A percentile compares a stretch with the other conserved stretches of the same genome.
phyloP scores from a whole-genome alignment of 371 early-diverging fungal species.

The Haplosporangium sp. region DNA sequence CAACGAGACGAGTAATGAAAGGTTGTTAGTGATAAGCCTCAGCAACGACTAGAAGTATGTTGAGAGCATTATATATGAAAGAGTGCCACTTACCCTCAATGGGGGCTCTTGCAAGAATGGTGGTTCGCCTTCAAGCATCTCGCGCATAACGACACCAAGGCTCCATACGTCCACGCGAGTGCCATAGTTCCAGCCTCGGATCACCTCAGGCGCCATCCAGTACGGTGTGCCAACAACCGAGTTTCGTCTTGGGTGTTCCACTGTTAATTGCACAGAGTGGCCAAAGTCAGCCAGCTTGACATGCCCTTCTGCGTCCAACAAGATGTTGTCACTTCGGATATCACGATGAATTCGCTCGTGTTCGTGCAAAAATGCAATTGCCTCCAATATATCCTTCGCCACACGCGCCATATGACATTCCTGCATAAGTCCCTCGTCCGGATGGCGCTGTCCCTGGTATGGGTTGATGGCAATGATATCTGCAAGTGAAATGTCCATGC shows the following conservation, averaged over 20 bases:
- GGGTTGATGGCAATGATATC: constrained; percentile 75
- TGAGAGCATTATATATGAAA: not conserved
- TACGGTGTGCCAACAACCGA: constrained; percentile 85
- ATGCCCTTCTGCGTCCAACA: constrained; percentile 76
- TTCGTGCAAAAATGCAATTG: constrained; percentile 91
- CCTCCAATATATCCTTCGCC: constrained; percentile 85
- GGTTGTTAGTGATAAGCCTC: not conserved
- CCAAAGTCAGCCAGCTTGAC: constrained; percentile 85
- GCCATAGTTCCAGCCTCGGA: constrained; percentile 80
- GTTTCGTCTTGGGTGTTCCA: constrained; percentile 70
- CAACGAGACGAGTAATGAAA: too few relatives aligned
- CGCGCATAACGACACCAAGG: constrained; percentile 83
- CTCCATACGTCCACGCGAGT: constrained; percentile 92
- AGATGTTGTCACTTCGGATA: constrained; percentile 87
- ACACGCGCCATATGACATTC: constrained; percentile 75
- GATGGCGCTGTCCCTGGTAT: constrained; percentile 57
- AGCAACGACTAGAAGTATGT: not conserved
- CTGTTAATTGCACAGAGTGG: constrained; percentile 74
- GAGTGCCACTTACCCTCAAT: constrained; percentile 59
- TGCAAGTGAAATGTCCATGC: constrained; percentile 84
- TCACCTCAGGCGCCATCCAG: constrained; percentile 99
- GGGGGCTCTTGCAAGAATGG: constrained; percentile 78
- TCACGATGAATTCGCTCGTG: constrained; percentile 95
- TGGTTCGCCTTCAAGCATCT: constrained; percentile 86
- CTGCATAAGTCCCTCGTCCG: constrained; percentile 56